Evolutionary conservation across 495 filamentous ascomycete genomes (phyloP), one percentile per base, ranked within the genome.

Genomic region (Xylaria intraflava): DNA sequence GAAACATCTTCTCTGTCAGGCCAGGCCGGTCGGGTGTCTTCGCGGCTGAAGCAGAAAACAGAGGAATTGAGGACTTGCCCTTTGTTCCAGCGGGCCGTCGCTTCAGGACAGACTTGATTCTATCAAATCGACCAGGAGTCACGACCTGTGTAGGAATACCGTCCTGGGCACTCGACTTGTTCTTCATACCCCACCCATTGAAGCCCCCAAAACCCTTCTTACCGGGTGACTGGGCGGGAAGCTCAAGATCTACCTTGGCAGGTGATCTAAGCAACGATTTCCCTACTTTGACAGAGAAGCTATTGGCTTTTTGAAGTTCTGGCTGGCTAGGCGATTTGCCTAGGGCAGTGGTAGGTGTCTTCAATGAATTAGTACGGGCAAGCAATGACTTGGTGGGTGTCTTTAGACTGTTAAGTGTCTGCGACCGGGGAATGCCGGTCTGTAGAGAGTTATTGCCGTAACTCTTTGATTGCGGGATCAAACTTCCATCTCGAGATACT

Each of bases 381-480:
- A 87, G 62, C 0, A 88, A 90, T n/a, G 89, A 74, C 60, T 86
- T 87, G 29, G 89, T 94, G 0, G 89, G 90, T 1, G 88, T 92
- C 69, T 84, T 80, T 41, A 90, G 67, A 14, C 79, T 80, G 19
- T 66, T 62, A 6, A 74, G 56, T 53, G 80, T 57, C 70, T 75
- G 62, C 53, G 72, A 62, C 36, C 62, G 71, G 59, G 63, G 70
- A 30, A 70, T 64, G 51, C 47, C 64, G n/a, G 19, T 55, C 6
- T 50, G 56, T 20, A 55, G 12, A 49, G 67, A 65, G 53, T 66
- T 57, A 54, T 65, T 58, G 48, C 70, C 58, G 52, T 65, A 57
- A 52, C 74, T 71, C 58, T 71, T 68, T 38, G 74, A 63, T 50
- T 71, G 60, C 50, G 73, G 67, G 40, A 76, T 66, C 27, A 65